Evolutionary conservation across 2,329 filamentous ascomycete species (phyloP), one percentile per base, ranked within the genome.

Genomic region (Fusarium algeriense): DNA sequence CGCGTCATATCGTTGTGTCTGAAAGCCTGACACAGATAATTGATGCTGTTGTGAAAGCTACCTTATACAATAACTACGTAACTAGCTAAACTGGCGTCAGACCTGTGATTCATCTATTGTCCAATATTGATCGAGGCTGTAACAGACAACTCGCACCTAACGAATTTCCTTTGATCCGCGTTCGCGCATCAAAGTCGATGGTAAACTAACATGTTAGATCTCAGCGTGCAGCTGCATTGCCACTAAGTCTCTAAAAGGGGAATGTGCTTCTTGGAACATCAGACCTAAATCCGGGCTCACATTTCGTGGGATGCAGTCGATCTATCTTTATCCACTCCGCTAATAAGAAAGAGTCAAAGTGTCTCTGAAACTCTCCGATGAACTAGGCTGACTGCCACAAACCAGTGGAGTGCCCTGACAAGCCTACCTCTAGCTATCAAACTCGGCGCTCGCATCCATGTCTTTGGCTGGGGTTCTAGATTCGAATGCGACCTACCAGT

Each of bases 171-270:
- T 52, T 44, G 35, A 57, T 26, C 44, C 48, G 38, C 32, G 32
- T 32, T 46, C 30, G 53, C 43, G 28, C 23, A 35, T 37, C n/a
- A 66, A 60, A 49, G 23, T 57, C 60, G 67, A 70, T 70, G 50
- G 55, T 28, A 44, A 43, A 62, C 49, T 55, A 54, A 65, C 45
- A 61, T 41, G 50, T 50, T 46, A 61, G 64, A 66, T 71, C 50
- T 55, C 53, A 69, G 65, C 46, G 50, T 66, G 60, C 64, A 66
- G 59, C 69, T 56, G 46, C 45, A 52, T 69, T 60, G 44, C 65
- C 68, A 71, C 68, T 28, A 15, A 32, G 45, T 45, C 48, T 64
- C 64, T 69, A 64, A 28, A 69, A 69, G 35, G 46, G 69, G 69
- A 53, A 69, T 58, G 69, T 66, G 62, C 45, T 53, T 37, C 35